phyloP scores from a whole-genome alignment of 1,284 basidiomycete genomes.

The Neonothopanus nambi region DNA sequence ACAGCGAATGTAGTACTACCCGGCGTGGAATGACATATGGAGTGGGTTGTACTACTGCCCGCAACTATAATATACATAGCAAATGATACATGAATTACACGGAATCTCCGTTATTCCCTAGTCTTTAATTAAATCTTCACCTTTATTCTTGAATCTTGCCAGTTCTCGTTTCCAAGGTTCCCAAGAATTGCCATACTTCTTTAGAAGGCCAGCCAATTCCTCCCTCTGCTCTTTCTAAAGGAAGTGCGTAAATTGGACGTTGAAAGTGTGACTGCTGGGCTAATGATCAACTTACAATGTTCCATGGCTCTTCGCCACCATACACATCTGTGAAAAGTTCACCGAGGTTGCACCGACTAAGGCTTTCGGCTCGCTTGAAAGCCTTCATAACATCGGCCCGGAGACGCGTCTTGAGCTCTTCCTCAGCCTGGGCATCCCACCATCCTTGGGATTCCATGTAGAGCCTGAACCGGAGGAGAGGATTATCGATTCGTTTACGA shows the following conservation, averaged over 20 bases:
- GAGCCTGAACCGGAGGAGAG: conserved; percentile 80
- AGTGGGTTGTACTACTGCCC: too few relatives aligned
- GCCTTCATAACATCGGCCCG: conserved; percentile 76
- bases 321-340: conserved; percentile 91
- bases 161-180: conserved; percentile 85
- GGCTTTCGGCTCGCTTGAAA: conserved; percentile 77
- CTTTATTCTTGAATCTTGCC: conserved; percentile 78
- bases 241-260: not conserved
- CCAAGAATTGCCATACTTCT: conserved; percentile 83
- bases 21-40: too few relatives aligned
- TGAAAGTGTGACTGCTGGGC: not conserved
- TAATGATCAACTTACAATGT: conserved; percentile 59
- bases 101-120: not conserved
- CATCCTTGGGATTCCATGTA: conserved; percentile 84
- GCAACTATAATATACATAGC: not conserved
- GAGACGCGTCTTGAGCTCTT: conserved; percentile 65
- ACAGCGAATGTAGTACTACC: too few relatives aligned
- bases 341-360: conserved; percentile 69
- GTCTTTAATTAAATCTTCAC: conserved; percentile 55
- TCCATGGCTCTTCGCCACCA: conserved; percentile 83
- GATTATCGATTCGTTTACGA: conserved; percentile 86
- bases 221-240: conserved; percentile 78
- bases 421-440: conserved; percentile 83
- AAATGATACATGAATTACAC: not conserved
- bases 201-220: conserved; percentile 73